These are phyloP conservation scores for Beta lomatogona DNA, from an alignment of 179 eudicot genomes.

Conservation along the genomic window DNA sequence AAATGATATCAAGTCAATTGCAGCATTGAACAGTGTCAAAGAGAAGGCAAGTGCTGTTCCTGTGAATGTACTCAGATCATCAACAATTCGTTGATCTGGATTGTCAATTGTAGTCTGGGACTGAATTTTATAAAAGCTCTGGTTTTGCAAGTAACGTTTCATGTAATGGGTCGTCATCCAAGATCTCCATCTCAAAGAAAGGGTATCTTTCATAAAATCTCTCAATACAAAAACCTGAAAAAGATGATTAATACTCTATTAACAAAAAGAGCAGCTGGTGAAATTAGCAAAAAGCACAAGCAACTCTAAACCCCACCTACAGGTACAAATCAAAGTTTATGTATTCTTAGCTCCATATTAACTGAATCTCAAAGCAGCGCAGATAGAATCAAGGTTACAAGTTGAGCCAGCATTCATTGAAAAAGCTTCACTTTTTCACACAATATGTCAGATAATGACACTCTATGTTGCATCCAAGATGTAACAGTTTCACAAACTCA, in stretches of 20 bases:
- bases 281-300: neutral
- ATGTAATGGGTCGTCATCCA: slow-evolving; percentile 97
- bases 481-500: neutral
- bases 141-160: slow-evolving; percentile 83
- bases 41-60: slow-evolving; percentile 91
- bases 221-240: slow-evolving; percentile 89
- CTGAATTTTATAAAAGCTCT: slow-evolving; percentile 89
- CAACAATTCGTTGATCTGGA: slow-evolving; percentile 99
- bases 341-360: neutral
- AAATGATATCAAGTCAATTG: slow-evolving; percentile 89
- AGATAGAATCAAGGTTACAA: neutral
- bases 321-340: neutral
- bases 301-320: neutral
- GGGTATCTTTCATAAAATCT: slow-evolving; percentile 89
- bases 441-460: neutral
- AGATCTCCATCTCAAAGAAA: slow-evolving; percentile 94
- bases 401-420: neutral
- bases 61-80: slow-evolving; percentile 93
- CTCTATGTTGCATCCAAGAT: neutral
- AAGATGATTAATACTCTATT: slow-evolving; percentile 1
- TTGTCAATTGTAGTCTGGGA: slow-evolving; percentile 93
- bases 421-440: neutral
- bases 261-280: neutral
- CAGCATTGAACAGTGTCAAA: slow-evolving; percentile 85
- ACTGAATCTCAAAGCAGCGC: neutral